Evolutionary conservation across 352 stramenopile genomes (phyloP).

Genomic region (Phytophthora citricola): DNA sequence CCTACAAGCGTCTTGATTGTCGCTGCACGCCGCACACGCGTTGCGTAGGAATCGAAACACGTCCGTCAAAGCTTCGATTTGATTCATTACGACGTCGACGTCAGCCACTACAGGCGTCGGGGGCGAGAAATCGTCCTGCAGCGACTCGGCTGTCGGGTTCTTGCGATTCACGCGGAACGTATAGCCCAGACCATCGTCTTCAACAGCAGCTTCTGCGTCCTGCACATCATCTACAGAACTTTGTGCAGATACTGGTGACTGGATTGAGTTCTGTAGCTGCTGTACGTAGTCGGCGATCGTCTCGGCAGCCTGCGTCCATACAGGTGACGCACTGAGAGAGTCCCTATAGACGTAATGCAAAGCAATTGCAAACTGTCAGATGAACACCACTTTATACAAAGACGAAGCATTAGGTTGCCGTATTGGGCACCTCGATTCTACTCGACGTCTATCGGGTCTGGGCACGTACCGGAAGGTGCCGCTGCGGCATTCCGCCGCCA

Average conservation of each 20-base stretch:
- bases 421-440: neutral
- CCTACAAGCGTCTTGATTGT: conserved; percentile 62
- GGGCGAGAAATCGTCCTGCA: conserved; percentile 36
- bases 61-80: conserved; percentile 41
- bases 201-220: neutral
- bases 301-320: conserved; percentile 30
- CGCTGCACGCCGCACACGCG: conserved; percentile 51
- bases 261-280: conserved; percentile 12
- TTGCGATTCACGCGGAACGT: conserved; percentile 58
- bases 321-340: conserved; percentile 21
- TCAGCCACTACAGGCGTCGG: conserved; percentile 42
- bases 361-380: neutral
- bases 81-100: neutral
- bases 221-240: conserved; percentile 21
- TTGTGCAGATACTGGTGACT: neutral
- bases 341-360: conserved; percentile 17
- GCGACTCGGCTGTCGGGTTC: conserved; percentile 36
- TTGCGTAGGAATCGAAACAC: conserved; percentile 80
- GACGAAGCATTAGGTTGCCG: neutral
- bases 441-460: neutral
- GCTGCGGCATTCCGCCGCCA: conserved; percentile 61
- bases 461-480: conserved; percentile 51
- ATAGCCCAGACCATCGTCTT: conserved; percentile 74
- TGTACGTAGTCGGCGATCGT: conserved; percentile 16
- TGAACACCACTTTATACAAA: neutral